Percentiles rank a stretch among this genome's conserved stretches.
phyloP scores from a whole-genome alignment of 2,329 filamentous ascomycete species.

The Ascosphaera aggregata region DNA sequence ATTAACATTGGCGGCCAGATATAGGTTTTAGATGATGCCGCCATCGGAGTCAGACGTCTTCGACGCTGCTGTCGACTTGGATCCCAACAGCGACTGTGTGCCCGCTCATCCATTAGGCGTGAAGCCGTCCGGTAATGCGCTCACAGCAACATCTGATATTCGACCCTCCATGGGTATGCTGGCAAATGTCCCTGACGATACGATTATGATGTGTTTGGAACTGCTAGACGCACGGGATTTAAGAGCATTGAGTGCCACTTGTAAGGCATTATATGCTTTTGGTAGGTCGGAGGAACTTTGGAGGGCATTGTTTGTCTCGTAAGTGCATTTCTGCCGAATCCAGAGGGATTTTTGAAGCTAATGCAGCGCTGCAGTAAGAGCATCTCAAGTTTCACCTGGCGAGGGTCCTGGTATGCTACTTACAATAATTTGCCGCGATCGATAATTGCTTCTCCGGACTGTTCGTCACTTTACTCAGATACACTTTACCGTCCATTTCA shows the following conservation, averaged over 20 bases:
- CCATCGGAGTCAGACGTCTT: too few relatives aligned
- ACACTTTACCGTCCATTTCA: constrained; percentile 74
- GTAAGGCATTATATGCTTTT: constrained; percentile 71
- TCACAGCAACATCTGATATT: constrained; percentile 41
- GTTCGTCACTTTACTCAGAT: constrained; percentile 68
- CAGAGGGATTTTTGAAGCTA: background rate
- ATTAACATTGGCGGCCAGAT: too few relatives aligned
- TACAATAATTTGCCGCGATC: constrained; percentile 35
- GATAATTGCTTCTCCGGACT: constrained; percentile 38
- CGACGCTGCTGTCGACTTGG: too few relatives aligned
- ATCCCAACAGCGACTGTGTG: too few relatives aligned
- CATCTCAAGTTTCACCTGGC: constrained; percentile 35
- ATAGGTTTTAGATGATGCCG: too few relatives aligned
- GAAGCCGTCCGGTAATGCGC: constrained; percentile 68
- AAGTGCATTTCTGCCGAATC: constrained; percentile 28
- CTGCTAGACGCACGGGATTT: constrained; percentile 41
- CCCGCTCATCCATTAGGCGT: constrained; percentile 61
- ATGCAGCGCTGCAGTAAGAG: constrained; percentile 2
- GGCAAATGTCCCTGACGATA: constrained; percentile 51
- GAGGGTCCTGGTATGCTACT: constrained; percentile 65
- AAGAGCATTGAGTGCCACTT: constrained; percentile 46
- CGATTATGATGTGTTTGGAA: constrained; percentile 54
- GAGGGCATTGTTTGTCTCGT: constrained; percentile 69
- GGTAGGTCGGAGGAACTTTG: constrained; percentile 68
- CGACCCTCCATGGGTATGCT: constrained; percentile 43